Evolutionary conservation across 2,329 filamentous ascomycete species (phyloP), one percentile per base, ranked within the genome.

Genomic region (Dichotomopilus funicola): DNA sequence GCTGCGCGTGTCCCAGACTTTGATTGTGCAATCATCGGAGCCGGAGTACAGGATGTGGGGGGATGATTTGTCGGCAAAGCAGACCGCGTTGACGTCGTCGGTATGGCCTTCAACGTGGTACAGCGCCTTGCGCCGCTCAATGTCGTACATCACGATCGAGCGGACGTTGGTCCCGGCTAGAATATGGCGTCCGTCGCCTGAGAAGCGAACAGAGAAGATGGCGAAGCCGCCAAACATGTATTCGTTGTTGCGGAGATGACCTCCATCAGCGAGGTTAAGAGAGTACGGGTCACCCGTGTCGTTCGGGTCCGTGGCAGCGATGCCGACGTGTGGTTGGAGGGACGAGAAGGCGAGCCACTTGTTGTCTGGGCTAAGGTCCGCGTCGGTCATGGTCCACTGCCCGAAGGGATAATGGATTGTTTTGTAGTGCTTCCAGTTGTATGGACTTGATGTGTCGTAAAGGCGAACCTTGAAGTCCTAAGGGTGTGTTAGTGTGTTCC

Each of bases 391-490:
- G 1, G 92, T 97, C 94, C 94, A 99, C 64, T 89, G 86, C 2
- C 91, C 94, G 62, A 85, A 88, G 0, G 90, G 90, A 70, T 94
- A 96, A 34, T 78, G 75, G 5, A 91, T 89, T 0, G 88, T 92
- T 73, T 92, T 97, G 77, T 96, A 96, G 70, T 96, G 91, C 68
- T 87, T 87, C 94, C 94, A 99, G 61, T 91, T 82, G 71, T 94
- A 95, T 0, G 92, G 91, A 64, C 96, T 96, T 1, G 89, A 91
- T 0, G 94, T 97, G 70, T 97, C 92, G 71, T 97, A 99, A 89
- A 99, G 91, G 52, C 91, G 87, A 8, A 99, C 91, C 63, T 85
- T 87, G 73, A 96, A 96, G 71, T 97, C 91, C 70, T 96, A 90
- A 8, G 4, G 11, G 6, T 1, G 33, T 46, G 55, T 59, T 10